Evolutionary conservation across 1,284 basidiomycete genomes (phyloP), one percentile per base, ranked within the genome.

Genomic region (Leccinum subspadiceum): DNA sequence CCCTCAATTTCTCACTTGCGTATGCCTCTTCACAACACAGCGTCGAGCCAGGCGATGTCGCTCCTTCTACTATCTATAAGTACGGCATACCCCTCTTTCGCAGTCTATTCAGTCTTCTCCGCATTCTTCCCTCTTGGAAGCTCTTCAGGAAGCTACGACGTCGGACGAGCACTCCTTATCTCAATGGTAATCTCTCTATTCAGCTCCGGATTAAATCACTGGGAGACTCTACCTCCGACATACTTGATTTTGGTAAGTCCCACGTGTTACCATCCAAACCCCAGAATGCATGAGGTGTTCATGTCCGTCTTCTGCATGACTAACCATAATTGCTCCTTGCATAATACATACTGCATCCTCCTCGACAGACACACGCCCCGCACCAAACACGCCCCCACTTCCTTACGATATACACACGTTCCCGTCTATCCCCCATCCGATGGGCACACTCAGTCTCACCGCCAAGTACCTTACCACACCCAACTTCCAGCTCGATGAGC

Each of bases 61-160:
- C 84, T 5, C 84, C 86, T n/a, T 79, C 89, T 0, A 88, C 85
- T 15, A 87, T 91, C 60, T 93, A 93, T 81, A 92, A 93, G 73
- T 85, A 91, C 65, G 84, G 86, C 31, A 92, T 93, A 66, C 82
- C 87, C 44, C 79, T 91, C 41, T 92, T 92, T 75, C 81, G 90
- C 56, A 89, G 87, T 69, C 70, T 92, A 4, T 93, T 81, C 75
- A 86, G 84, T 35, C 73, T 92, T 46, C 77, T 92, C 51, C 80
- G 88, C 57, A 79, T 90, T 24, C 78, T 92, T 6, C 90, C 90
- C 22, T 77, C 85, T 1, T 92, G 89, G 89, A 85, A 83, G 68
- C 79, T 90, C 41, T 80, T 82, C 68, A 84, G 84, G 66, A 83
- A 83, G 48, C 74, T 90, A 31, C 78, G 84, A 56, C 76, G 84